phyloP scores from a whole-genome alignment of 352 stramenopile genomes.

The Pythium volutum region DNA sequence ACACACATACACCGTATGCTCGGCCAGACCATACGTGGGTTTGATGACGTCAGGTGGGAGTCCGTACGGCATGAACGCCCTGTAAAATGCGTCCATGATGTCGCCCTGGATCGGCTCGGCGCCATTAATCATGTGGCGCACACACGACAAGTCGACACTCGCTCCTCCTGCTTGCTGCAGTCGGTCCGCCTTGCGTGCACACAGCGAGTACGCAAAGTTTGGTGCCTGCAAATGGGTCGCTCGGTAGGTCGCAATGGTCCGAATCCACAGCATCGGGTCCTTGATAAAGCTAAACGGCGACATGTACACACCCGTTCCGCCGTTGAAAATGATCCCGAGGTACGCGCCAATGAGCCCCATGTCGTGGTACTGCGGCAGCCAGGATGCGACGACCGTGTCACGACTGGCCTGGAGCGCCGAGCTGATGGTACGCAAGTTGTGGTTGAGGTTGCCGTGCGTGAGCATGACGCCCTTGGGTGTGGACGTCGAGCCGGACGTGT shows the following conservation, averaged over 20 bases:
- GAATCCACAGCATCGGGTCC: slow-evolving; percentile 95
- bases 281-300: slow-evolving; percentile 98
- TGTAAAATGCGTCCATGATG: slow-evolving; percentile 86
- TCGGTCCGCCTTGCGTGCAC: slow-evolving; percentile 91
- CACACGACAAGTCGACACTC: slow-evolving; percentile 87
- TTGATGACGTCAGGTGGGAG: slow-evolving; percentile 89
- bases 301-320: slow-evolving; percentile 95
- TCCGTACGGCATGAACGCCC: slow-evolving; percentile 86
- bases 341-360: slow-evolving; percentile 99
- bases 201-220: slow-evolving; percentile 98
- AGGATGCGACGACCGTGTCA: slow-evolving; percentile 95
- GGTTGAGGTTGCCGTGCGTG: slow-evolving; percentile 94
- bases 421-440: slow-evolving; percentile 97
- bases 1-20: slow-evolving; percentile 99
- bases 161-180: slow-evolving; percentile 27
- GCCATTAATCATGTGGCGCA: slow-evolving; percentile 98
- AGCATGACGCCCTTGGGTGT: slow-evolving; percentile 98
- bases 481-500: slow-evolving; percentile 98
- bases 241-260: slow-evolving; percentile 79
- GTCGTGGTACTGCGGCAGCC: slow-evolving; percentile 99
- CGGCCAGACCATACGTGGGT: slow-evolving; percentile 98
- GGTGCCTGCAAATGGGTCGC: slow-evolving; percentile 98
- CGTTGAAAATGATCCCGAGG: slow-evolving; percentile 78
- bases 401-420: slow-evolving; percentile 82
- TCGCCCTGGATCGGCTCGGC: slow-evolving; percentile 95